These are phyloP conservation scores for Rhinocladiella similis DNA, from an alignment of 2,329 filamentous ascomycete genomes.

Conservation along the genomic window DNA sequence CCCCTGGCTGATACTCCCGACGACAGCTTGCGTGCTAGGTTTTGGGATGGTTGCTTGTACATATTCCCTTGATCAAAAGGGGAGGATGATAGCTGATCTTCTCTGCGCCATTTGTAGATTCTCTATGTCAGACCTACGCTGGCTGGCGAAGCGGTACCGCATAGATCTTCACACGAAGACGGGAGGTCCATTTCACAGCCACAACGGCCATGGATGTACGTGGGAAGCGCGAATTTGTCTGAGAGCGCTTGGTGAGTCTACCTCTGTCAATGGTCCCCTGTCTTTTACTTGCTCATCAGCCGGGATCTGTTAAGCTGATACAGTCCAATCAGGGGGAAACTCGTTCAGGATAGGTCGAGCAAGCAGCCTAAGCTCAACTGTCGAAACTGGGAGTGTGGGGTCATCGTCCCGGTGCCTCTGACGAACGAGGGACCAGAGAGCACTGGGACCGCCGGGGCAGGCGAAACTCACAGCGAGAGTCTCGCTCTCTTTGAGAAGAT, in stretches of 20 bases:
- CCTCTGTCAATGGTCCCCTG: background rate
- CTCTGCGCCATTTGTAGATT: conserved; percentile 3
- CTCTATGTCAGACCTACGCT: conserved; percentile 17
- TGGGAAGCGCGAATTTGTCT: conserved; percentile 89
- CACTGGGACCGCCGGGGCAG: background rate
- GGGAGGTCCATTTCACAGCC: conserved; percentile 38
- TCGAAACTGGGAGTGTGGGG: conserved; percentile 95
- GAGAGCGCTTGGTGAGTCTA: conserved; percentile 81
- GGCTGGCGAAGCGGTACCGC: background rate
- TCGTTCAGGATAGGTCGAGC: conserved; percentile 68
- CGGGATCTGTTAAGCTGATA: background rate
- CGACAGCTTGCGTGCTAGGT: no score
- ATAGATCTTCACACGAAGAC: background rate
- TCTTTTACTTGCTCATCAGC: background rate
- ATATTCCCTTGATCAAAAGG: no score
- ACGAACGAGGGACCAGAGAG: conserved; percentile 11
- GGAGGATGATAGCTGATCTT: background rate
- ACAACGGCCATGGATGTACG: conserved; percentile 66
- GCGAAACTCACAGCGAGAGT: no score
- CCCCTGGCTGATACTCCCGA: background rate
- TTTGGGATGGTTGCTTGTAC: no score
- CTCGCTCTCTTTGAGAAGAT: conserved; percentile 54
- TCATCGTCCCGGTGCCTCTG: conserved; percentile 64
- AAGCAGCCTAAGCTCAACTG: conserved; percentile 74
- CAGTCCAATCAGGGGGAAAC: conserved; percentile 63